Conservation (phyloP, 2,329 filamentous ascomycete species). For the Hymenoscyphus infarciens region DNA sequence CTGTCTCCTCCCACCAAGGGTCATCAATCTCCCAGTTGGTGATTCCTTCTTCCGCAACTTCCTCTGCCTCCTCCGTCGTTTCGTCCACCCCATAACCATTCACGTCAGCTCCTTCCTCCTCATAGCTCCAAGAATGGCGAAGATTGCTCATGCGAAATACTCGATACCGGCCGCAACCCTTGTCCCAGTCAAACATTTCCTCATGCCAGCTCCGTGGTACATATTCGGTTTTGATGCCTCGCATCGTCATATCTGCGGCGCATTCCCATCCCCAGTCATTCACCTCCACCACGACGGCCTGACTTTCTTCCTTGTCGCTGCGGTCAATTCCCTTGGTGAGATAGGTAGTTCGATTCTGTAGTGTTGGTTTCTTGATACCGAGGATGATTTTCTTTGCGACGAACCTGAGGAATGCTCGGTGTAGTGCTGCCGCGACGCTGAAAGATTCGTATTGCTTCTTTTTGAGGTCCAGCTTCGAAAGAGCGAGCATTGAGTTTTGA, state of each 20-base stretch:
- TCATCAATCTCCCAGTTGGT: background rate
- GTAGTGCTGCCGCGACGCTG: background rate
- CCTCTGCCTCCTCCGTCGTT: background rate
- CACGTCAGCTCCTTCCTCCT: background rate
- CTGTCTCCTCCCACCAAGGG: background rate
- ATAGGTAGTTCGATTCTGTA: background rate
- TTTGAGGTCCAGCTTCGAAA: background rate
- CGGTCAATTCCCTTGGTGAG: background rate
- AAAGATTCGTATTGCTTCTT: background rate
- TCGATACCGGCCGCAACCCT: background rate
- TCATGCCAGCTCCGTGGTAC: background rate
- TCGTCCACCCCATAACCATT: background rate
- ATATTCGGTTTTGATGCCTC: background rate
- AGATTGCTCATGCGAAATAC: slow-evolving; percentile 1
- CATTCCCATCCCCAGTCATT: background rate
- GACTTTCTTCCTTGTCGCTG: background rate
- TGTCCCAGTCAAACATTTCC: background rate
- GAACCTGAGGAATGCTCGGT: background rate
- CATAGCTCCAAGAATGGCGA: background rate
- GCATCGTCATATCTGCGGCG: background rate
- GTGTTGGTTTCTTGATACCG: background rate
- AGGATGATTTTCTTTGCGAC: background rate
- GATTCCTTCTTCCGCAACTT: background rate
- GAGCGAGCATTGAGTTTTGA: background rate
- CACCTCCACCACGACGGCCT: background rate